These are phyloP conservation scores for Lichina pygmaea DNA, from an alignment of 495 filamentous ascomycete genomes.

Conservation along the genomic window DNA sequence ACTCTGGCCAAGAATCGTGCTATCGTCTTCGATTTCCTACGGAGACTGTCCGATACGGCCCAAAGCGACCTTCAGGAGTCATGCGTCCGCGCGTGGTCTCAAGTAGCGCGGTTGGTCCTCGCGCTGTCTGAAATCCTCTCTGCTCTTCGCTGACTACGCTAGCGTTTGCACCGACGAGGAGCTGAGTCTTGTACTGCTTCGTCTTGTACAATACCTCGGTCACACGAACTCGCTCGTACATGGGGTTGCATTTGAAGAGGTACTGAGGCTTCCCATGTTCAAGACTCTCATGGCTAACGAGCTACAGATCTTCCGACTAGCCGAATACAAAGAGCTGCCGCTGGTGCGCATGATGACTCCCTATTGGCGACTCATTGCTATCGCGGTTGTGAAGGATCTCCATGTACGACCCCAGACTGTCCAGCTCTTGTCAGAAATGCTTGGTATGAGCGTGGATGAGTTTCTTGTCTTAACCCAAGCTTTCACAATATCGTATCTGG, in stretches of 20 bases:
- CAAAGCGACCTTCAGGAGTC: constrained; percentile 46
- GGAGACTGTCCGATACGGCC: constrained; percentile 36
- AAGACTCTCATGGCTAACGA: neutral
- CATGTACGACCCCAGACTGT: constrained; percentile 54
- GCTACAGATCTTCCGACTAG: constrained; percentile 31
- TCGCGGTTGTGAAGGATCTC: constrained; percentile 56
- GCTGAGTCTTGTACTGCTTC: constrained; percentile 59
- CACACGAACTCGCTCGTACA: constrained; percentile 56
- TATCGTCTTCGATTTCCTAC: constrained; percentile 38
- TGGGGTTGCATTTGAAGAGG: constrained; percentile 57
- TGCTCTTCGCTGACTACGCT: constrained; percentile 1
- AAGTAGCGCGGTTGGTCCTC: constrained; percentile 33
- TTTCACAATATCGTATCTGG: constrained; percentile 61
- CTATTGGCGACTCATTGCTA: constrained; percentile 63
- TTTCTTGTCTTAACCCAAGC: constrained; percentile 56
- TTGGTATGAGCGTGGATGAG: constrained; percentile 41
- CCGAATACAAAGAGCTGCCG: constrained; percentile 28
- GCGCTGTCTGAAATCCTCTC: constrained; percentile 5
- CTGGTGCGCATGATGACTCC: constrained; percentile 46
- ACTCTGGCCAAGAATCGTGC: constrained; percentile 35
- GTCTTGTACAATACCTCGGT: constrained; percentile 65
- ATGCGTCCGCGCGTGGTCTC: constrained; percentile 58
- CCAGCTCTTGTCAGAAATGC: constrained; percentile 51
- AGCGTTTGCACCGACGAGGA: constrained; percentile 46
- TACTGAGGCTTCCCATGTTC: constrained; percentile 11